Evolutionary conservation across 176 grass and related monocot species (phyloP).

Genomic region (Cocos nucifera): DNA sequence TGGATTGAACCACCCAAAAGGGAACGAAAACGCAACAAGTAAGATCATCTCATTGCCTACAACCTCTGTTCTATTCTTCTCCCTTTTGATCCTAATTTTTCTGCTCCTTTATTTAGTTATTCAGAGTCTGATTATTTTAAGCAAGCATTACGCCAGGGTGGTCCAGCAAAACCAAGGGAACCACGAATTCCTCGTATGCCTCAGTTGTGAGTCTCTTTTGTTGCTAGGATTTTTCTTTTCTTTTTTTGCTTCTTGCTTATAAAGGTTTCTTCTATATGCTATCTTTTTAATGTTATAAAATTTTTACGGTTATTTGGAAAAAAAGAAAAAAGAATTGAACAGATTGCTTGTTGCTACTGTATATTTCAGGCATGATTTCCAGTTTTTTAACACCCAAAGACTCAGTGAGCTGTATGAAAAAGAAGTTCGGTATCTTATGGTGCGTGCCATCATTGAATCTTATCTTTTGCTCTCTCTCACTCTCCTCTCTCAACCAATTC

Average conservation of each 20-base stretch:
- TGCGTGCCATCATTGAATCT: conserved; percentile 22
- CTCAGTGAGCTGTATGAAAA: conserved; percentile 94
- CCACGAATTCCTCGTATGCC: conserved; percentile 94
- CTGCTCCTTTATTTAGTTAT: conserved; percentile 43
- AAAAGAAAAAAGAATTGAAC: too few species aligned
- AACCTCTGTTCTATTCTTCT: not conserved
- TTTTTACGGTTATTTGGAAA: too few species aligned
- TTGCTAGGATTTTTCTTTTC: not conserved
- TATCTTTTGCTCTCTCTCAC: not conserved
- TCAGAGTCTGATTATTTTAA: conserved; percentile 97
- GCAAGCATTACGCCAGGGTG: conserved; percentile 88
- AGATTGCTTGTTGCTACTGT: not conserved
- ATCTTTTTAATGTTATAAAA: too few species aligned
- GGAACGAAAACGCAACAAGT: conserved; percentile 94
- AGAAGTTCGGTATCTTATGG: conserved; percentile 96
- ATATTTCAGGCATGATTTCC: conserved; percentile 79
- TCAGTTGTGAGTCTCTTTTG: conserved; percentile 54
- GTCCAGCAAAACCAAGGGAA: conserved; percentile 76
- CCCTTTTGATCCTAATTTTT: conserved; percentile 5
- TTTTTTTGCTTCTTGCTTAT: not conserved
- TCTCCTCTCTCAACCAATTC: not conserved
- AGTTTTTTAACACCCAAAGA: conserved; percentile 95
- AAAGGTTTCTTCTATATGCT: too few species aligned
- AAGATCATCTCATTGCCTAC: conserved; percentile 3
- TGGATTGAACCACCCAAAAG: conserved; percentile 96